Evolutionary conservation across 371 early-diverging fungal species (phyloP).

Genomic region (Choanephora cucurbitarum): DNA sequence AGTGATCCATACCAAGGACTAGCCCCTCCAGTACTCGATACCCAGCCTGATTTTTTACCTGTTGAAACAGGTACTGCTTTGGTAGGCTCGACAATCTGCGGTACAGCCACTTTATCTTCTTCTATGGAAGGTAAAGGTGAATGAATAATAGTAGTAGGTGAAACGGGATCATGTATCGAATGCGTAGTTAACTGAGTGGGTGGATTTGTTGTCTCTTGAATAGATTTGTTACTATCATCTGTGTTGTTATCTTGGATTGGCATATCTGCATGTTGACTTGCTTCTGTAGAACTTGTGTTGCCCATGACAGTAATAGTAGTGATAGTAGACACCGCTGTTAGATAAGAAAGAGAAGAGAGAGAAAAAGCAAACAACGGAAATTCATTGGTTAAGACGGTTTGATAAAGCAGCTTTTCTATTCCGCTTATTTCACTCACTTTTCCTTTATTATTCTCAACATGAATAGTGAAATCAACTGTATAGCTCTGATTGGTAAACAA

Average conservation of each 20-base stretch:
- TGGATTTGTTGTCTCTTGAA: constrained; percentile 6
- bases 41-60: constrained; percentile 42
- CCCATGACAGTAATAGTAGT: too few relatives aligned
- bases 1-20: constrained; percentile 47
- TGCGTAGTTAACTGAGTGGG: too few relatives aligned
- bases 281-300: constrained; percentile 29
- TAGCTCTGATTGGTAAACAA: constrained; percentile 73
- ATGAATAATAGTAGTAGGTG: neutral
- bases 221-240: constrained; percentile 8
- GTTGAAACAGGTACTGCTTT: constrained; percentile 31
- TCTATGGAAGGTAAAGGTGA: neutral
- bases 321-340: too few relatives aligned
- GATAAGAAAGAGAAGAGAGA: too few relatives aligned
- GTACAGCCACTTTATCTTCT: constrained; percentile 1
- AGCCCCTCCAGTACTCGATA: constrained; percentile 45
- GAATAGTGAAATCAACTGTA: constrained; percentile 71
- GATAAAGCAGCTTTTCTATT: too few relatives aligned
- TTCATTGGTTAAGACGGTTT: too few relatives aligned
- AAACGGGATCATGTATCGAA: neutral
- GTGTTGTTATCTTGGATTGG: constrained; percentile 6
- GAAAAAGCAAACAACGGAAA: too few relatives aligned
- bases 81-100: neutral
- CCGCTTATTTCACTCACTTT: too few relatives aligned
- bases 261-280: neutral
- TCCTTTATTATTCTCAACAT: constrained; percentile 22